Base-by-base conservation (phyloP, 768 basidiomycete genomes). In the Boletus rubescentipes region DNA sequence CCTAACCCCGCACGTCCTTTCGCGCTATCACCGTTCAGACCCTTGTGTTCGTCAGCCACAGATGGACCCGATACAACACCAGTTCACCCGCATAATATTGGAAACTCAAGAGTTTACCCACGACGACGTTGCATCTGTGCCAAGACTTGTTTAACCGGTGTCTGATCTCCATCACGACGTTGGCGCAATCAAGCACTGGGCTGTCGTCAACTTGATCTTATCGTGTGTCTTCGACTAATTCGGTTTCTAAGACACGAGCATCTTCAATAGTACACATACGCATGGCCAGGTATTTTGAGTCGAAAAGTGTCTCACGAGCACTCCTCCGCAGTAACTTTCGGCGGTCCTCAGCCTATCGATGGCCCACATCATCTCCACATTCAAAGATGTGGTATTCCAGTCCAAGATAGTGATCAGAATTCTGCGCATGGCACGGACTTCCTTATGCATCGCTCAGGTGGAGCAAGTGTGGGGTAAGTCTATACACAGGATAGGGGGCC, bases 1-100 rank as follows among this genome's bases (percentile, higher is more conserved):
- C 37, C 34, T 57, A 61, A 57, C 51, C 45, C 60, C 60, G 51
- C 58, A 41, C 30, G n/a, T 21, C 31, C 29, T 29, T 44, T 37
- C 34, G 23, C 34, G 9, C 30, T 41, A 55, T 55, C 51, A 18
- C 50, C 51, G 37, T 39, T 18, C n/a, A 2, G 23, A 31, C 14
- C 29, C 38, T 26, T n/a, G n/a, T 30, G 46, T 37, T 29, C n/a
- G 14, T 20, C 20, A 18, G 20, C 14, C 4, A 32, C 32, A 9
- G 18, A 8, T 39, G 38, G 47, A 46, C 29, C 48, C 39, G 26
- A 20, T 26, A 1, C 23, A n/a, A 12, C 15, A 37, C 23, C 18
- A 45, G 18, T 20, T 5, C n/a, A 9, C 12, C 7, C 18, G n/a
- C n/a, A 9, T 6, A 47, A 16, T 5, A 1, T 20, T 8, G 35